Percentiles rank a stretch among this genome's conserved stretches.
These are phyloP conservation scores for Kodamaea laetipori DNA, from an alignment of 805 yeast species.

Conservation along the genomic window DNA sequence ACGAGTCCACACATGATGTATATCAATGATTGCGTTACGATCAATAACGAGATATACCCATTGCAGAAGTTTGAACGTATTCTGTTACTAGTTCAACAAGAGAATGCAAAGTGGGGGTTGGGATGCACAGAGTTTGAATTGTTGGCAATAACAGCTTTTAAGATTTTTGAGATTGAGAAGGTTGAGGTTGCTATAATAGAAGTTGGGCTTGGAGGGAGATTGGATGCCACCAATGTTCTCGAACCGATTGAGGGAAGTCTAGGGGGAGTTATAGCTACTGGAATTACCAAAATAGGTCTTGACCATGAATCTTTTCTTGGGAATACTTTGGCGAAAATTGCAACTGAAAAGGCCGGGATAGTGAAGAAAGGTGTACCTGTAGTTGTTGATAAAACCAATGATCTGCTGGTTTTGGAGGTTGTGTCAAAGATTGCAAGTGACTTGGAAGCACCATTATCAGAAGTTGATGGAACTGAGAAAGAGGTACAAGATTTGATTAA, in stretches of 20 bases:
- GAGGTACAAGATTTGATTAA: conserved; percentile 29
- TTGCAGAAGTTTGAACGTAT: conserved; percentile 45
- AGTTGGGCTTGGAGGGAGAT: conserved; percentile 89
- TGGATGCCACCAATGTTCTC: conserved; percentile 86
- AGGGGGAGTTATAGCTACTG: conserved; percentile 58
- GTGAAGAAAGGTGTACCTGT: conserved; percentile 61
- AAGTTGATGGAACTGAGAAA: conserved; percentile 21
- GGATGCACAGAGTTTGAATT: conserved; percentile 89
- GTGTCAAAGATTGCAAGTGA: conserved; percentile 40
- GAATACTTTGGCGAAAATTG: conserved; percentile 60
- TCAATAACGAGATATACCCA: conserved; percentile 61
- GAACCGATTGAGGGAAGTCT: conserved; percentile 20
- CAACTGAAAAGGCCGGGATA: conserved; percentile 84
- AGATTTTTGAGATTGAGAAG: conserved; percentile 59
- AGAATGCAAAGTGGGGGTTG: conserved; percentile 44
- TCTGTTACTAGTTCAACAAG: conserved; percentile 41
- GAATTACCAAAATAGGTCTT: conserved; percentile 79
- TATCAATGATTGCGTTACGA: conserved; percentile 73
- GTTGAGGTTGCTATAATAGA: conserved; percentile 84
- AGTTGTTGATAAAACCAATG: conserved; percentile 74
- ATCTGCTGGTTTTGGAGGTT: conserved; percentile 48
- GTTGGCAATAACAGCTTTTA: conserved; percentile 81
- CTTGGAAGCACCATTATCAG: conserved; percentile 28
- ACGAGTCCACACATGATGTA: conserved; percentile 84
- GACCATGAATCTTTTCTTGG: conserved; percentile 87